Evolutionary conservation across 2,329 filamentous ascomycete species (phyloP), one percentile per base, ranked within the genome.

Genomic region (Penicillium brasilianum): DNA sequence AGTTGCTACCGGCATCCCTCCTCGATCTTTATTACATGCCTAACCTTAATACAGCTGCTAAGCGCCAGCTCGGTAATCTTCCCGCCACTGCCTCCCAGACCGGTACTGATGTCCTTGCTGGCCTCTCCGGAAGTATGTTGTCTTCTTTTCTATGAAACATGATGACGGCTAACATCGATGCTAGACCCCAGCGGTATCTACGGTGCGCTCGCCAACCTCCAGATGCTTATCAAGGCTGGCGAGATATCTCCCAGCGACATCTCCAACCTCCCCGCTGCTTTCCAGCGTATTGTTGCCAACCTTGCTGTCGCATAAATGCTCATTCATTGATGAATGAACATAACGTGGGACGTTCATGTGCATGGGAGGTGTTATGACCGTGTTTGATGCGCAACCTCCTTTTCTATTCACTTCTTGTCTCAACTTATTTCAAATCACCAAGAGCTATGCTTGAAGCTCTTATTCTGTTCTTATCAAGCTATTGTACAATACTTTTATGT

Each of bases 61-160:
- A 63, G 57, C 61, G 57, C 22, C 61, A 60, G 30, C 54, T 62
- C 18, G 50, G 51, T 13, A 57, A 53, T 32, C 55, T 60, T 8
- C 57, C 60, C 22, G 56, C 56, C 16, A 59, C 57, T 34, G n/a
- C 55, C 16, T 32, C 44, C 1, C 60, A 62, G 41, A 62, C 60
- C 14, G 41, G 53, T 18, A 41, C 52, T 28, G 52, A 60, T 36
- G 18, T 55, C 11, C 34, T 60, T 25, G 56, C 51, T 28, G 63
- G 55, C 41, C 50, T 65, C 10, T 64, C 62, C 51, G 65, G 62
- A 30, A 62, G 68, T 71, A 71, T 43, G 66, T 64, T 30, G 6
- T 20, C 13, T 18, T 46, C 2, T 1, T 8, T 22, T 43, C 16
- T 1, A 13, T 20, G n/a, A n/a, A n/a, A 8, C 7, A 44, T 14